Conservation (phyloP, 1,139 yeast genomes). For the Nakaseomyces uthaithaninus region DNA sequence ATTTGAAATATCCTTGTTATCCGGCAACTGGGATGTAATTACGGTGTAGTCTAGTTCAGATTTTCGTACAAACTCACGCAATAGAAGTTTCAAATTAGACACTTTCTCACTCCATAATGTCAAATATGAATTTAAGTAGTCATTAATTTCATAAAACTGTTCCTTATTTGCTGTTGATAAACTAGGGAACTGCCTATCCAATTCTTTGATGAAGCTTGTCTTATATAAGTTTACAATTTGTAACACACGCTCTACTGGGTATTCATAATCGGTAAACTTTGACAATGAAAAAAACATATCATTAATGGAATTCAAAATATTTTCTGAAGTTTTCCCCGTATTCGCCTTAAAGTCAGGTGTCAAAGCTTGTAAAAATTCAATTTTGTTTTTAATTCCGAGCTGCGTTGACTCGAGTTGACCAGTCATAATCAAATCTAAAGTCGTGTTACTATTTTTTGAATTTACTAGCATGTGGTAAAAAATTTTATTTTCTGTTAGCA, state of each 20-base stretch:
- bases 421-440: background rate
- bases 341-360: background rate
- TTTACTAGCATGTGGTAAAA: constrained; percentile 5
- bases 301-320: background rate
- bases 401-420: background rate
- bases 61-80: constrained; percentile 7
- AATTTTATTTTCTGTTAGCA: constrained; percentile 43
- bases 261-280: background rate
- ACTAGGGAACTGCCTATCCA: background rate
- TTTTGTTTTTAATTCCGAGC: background rate
- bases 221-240: background rate
- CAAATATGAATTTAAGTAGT: background rate
- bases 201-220: background rate
- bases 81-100: constrained; percentile 1
- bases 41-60: background rate
- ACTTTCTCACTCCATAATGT: constrained; percentile 5
- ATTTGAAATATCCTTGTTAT: background rate
- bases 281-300: background rate
- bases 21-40: constrained; percentile 1
- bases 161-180: background rate
- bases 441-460: constrained; percentile 1
- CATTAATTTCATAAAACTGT: constrained; percentile 15
- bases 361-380: background rate
- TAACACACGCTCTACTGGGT: background rate
- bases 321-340: background rate